Conservation (phyloP, 139 green algal species). For the Tetraselmis chui region DNA sequence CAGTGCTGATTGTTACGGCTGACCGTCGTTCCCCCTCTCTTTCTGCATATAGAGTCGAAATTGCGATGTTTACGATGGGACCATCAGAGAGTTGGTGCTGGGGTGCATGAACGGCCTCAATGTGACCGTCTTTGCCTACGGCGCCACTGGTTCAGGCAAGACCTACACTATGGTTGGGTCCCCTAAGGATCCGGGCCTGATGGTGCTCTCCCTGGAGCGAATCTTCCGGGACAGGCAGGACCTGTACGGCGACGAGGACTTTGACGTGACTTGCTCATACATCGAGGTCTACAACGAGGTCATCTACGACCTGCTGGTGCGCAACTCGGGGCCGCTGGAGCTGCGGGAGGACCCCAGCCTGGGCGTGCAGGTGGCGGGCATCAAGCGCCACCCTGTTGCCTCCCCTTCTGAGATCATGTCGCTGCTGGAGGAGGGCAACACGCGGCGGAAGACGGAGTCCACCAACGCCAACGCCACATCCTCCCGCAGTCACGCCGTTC, state of each 20-base stretch:
- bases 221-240: conserved; percentile 57
- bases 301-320: conserved; percentile 67
- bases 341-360: conserved; percentile 65
- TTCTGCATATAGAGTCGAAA: conserved; percentile 42
- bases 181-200: conserved; percentile 62
- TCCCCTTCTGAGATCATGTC: conserved; percentile 20
- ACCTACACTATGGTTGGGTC: conserved; percentile 64
- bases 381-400: conserved; percentile 25
- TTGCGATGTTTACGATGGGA: conserved; percentile 62
- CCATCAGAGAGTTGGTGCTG: conserved; percentile 46
- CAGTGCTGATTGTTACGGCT: background rate
- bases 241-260: conserved; percentile 30
- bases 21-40: background rate
- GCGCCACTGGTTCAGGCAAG: conserved; percentile 49
- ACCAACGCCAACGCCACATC: conserved; percentile 64
- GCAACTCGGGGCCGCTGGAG: conserved; percentile 45
- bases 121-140: conserved; percentile 70
- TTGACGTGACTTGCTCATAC: conserved; percentile 57
- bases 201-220: conserved; percentile 66
- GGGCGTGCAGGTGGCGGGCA: conserved; percentile 31
- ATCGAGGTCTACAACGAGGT: conserved; percentile 76
- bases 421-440: conserved; percentile 65
- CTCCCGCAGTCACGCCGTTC: conserved; percentile 57
- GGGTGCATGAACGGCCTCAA: conserved; percentile 68
- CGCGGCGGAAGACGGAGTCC: conserved; percentile 57